Conservation (phyloP, 75 land plant species). For the Adiantum capillusveneris region DNA sequence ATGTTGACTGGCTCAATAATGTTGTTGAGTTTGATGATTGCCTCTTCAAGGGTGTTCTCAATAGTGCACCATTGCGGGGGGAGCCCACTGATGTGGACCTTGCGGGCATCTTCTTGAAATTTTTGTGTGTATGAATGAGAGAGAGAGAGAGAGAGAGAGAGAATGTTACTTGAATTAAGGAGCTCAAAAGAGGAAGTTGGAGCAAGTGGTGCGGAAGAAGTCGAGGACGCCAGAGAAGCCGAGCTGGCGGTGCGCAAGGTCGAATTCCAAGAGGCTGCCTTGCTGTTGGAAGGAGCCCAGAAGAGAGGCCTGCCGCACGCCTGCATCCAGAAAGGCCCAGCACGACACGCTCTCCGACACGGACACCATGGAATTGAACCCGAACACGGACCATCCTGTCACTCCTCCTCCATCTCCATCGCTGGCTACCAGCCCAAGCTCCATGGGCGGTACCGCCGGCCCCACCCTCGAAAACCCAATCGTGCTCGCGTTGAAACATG, state of each 20-base stretch:
- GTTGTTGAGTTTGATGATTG: too few relatives aligned
- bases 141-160: too few relatives aligned
- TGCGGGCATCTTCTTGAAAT: too few relatives aligned
- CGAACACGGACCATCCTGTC: slow-evolving; percentile 42
- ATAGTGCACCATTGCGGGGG: too few relatives aligned
- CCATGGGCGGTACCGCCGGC: slow-evolving; percentile 41
- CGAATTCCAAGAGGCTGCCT: slow-evolving; percentile 38
- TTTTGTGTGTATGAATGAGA: too few relatives aligned
- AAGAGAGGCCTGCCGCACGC: slow-evolving; percentile 23
- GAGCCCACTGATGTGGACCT: too few relatives aligned
- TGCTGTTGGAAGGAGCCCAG: slow-evolving; percentile 42
- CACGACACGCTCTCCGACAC: slow-evolving; percentile 26
- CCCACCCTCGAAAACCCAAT: slow-evolving; percentile 35
- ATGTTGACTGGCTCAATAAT: too few relatives aligned
- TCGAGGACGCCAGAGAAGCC: slow-evolving; percentile 33
- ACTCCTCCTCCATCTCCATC: slow-evolving; percentile 4
- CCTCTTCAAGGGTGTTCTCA: too few relatives aligned
- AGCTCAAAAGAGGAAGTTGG: neutral
- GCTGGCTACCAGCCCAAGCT: slow-evolving; percentile 31
- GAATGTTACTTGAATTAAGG: too few relatives aligned
- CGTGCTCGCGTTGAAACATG: slow-evolving; percentile 25
- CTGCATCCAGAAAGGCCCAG: slow-evolving; percentile 53
- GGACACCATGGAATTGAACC: slow-evolving; percentile 46
- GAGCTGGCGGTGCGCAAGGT: slow-evolving; percentile 25
- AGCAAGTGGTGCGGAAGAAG: slow-evolving; percentile 20